phyloP scores from a whole-genome alignment of 139 green algal genomes.

The Tetradesmus lagerheimii region DNA sequence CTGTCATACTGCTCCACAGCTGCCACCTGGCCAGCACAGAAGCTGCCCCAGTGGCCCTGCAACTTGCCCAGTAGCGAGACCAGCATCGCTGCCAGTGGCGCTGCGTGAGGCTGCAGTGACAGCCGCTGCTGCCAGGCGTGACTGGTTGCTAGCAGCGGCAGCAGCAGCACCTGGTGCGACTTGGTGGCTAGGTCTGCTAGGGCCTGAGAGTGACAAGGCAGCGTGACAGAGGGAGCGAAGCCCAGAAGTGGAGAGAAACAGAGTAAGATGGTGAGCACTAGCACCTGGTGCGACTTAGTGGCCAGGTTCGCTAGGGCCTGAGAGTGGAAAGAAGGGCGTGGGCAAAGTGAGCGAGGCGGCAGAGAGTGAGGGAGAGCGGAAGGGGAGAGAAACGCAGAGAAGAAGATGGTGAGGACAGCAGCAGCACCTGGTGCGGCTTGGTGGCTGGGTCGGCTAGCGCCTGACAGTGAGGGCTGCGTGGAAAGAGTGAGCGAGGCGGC shows the following conservation, averaged over 20 bases:
- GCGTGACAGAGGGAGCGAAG: no score
- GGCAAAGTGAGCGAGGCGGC: no score
- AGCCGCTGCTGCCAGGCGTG: slow-evolving; percentile 33
- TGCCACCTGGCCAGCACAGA: slow-evolving; percentile 17
- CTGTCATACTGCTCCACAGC: slow-evolving; percentile 51
- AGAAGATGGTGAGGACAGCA: no score
- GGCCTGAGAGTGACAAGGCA: not conserved
- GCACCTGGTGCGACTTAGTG: slow-evolving; percentile 49
- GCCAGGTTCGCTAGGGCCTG: slow-evolving; percentile 37
- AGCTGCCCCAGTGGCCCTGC: slow-evolving; percentile 3
- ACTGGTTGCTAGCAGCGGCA: slow-evolving; percentile 53
- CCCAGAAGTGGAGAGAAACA: slow-evolving; percentile 33
- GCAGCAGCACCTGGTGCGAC: slow-evolving; percentile 50
- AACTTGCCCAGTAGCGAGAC: not conserved
- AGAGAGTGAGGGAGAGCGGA: no score
- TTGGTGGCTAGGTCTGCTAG: slow-evolving; percentile 48
- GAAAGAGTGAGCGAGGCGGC: no score
- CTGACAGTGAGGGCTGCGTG: no score
- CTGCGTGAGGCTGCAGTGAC: not conserved
- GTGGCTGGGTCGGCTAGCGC: no score
- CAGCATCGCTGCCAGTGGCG: not conserved
- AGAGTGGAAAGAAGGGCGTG: not conserved
- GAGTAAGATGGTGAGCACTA: no score
- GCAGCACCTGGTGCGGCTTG: no score
- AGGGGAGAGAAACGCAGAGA: not conserved